These are phyloP conservation scores for Calonectria montana DNA, from an alignment of 2,329 filamentous ascomycete genomes.

Conservation along the genomic window DNA sequence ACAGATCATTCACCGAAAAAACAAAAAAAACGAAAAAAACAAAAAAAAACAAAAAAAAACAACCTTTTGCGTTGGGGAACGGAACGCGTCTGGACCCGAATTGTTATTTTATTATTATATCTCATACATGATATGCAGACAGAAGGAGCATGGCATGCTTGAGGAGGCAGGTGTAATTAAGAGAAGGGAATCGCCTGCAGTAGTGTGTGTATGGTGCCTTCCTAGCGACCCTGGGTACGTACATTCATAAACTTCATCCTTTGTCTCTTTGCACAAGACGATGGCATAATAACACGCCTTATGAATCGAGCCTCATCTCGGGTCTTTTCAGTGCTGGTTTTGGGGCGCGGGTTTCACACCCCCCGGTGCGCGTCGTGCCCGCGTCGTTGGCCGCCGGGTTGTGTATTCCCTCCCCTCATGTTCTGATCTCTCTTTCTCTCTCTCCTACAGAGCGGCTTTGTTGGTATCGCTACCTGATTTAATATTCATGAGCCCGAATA, in stretches of 20 bases:
- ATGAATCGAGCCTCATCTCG: background rate
- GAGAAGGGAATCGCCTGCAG: background rate
- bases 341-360: background rate
- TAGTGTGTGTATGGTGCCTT: background rate
- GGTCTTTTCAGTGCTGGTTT: background rate
- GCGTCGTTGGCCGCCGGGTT: slow-evolving; percentile 21
- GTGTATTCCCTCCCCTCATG: slow-evolving; percentile 19
- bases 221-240: background rate
- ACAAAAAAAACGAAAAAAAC: no score
- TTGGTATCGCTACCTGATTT: background rate
- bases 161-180: background rate
- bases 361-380: slow-evolving; percentile 16
- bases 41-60: no score
- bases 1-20: background rate
- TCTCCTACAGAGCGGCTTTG: slow-evolving; percentile 5
- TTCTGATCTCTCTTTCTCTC: background rate
- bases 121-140: background rate
- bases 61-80: background rate
- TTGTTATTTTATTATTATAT: background rate
- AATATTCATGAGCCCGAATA: background rate
- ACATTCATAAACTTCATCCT: background rate
- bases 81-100: background rate
- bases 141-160: background rate
- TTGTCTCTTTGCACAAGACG: background rate
- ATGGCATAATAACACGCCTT: background rate